Percentiles rank a stretch among this genome's conserved stretches.
These are phyloP conservation scores for Trichocladium uniseriatum DNA, from an alignment of 495 filamentous ascomycete species.

Conservation along the genomic window DNA sequence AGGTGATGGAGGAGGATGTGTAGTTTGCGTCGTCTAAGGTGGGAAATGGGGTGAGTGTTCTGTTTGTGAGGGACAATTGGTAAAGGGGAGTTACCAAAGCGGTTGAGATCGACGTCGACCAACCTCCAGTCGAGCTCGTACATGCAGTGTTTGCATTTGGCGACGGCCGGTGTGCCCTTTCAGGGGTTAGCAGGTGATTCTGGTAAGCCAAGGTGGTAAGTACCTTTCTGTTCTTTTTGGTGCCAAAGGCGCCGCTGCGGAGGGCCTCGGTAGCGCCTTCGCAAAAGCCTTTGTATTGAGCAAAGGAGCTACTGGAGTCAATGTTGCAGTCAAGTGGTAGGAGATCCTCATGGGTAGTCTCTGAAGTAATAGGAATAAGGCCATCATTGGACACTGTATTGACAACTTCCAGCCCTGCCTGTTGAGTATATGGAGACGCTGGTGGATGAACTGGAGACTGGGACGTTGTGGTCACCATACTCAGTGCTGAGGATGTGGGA, in stretches of 20 bases:
- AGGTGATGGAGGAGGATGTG: conserved; percentile 26
- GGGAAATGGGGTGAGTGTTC: conserved; percentile 4
- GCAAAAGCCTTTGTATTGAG: conserved; percentile 35
- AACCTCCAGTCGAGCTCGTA: conserved; percentile 32
- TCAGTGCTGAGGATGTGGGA: too few relatives aligned
- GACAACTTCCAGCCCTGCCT: too few relatives aligned
- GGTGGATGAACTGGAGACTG: too few relatives aligned
- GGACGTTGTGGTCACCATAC: too few relatives aligned
- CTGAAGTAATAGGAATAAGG: too few relatives aligned
- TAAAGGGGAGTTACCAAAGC: not conserved
- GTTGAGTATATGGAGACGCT: too few relatives aligned
- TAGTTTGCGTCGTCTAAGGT: conserved; percentile 25
- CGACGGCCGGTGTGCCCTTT: conserved; percentile 18
- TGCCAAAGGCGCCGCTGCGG: conserved; percentile 4
- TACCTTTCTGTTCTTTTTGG: conserved; percentile 8
- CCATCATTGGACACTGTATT: too few relatives aligned
- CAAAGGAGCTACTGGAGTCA: conserved; percentile 28
- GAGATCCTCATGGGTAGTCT: too few relatives aligned
- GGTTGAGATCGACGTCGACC: conserved; percentile 30
- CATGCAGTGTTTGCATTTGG: conserved; percentile 34
- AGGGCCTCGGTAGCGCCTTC: conserved; percentile 33
- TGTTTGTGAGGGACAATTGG: not conserved
- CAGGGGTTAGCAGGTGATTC: conserved; percentile 13
- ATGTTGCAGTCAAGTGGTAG: conserved; percentile 22
- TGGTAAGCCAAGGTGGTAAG: not conserved